Conservation (phyloP, 2,329 filamentous ascomycete genomes). For the Venturia asperata region DNA sequence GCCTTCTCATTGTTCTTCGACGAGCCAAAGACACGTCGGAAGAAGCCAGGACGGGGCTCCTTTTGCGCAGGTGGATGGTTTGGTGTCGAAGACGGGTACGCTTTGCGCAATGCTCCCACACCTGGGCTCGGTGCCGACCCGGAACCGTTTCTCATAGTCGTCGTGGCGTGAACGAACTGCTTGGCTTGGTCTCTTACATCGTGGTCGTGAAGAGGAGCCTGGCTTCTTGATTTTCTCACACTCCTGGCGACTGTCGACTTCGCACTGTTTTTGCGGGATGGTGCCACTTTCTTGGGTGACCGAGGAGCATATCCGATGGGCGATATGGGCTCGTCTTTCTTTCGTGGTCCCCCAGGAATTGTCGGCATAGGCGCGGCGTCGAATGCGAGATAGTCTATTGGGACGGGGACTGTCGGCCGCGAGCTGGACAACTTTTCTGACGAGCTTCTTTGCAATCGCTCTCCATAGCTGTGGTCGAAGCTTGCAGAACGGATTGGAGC, state of each 20-base stretch:
- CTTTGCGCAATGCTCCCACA: constrained; percentile 44
- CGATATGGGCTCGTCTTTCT: constrained; percentile 35
- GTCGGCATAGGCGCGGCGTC: constrained; percentile 83
- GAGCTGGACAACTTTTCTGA: constrained; percentile 26
- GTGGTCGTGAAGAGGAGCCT: constrained; percentile 31
- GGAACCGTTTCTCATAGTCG: constrained; percentile 32
- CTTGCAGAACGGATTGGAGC: constrained; percentile 60
- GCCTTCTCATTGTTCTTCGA: constrained; percentile 47
- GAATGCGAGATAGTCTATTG: constrained; percentile 50
- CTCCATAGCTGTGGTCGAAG: constrained; percentile 53
- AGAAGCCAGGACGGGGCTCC: constrained; percentile 79
- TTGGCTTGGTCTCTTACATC: constrained; percentile 41
- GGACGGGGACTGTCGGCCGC: constrained; percentile 31
- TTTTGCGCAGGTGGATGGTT: constrained; percentile 28
- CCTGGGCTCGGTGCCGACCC: constrained; percentile 45
- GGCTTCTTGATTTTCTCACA: constrained; percentile 36
- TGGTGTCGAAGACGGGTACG: constrained; percentile 23
- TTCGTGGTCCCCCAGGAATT: constrained; percentile 70
- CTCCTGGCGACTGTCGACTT: constrained; percentile 48
- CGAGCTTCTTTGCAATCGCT: not conserved
- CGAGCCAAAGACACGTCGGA: constrained; percentile 75
- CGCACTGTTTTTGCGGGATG: constrained; percentile 48
- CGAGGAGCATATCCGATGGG: constrained; percentile 27
- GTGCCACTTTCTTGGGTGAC: constrained; percentile 14
- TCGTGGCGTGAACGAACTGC: constrained; percentile 42